Conservation (phyloP, 441 rosid genomes). For the Mallotus japonicus region DNA sequence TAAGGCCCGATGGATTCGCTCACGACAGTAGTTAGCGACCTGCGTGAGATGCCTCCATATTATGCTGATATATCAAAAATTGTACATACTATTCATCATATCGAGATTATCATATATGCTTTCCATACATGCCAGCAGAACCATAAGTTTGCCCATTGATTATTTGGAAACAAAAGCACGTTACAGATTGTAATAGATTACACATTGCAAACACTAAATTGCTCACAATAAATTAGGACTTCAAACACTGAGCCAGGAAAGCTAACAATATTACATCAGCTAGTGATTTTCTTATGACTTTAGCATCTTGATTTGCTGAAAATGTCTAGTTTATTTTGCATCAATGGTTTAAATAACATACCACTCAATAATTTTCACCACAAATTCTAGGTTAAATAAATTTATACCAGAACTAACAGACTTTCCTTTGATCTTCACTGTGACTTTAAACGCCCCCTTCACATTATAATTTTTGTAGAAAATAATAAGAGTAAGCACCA, state of each 20-base stretch:
- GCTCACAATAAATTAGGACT: no score
- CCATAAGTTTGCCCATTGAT: background rate
- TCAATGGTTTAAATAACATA: background rate
- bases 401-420: conserved; percentile 42
- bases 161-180: background rate
- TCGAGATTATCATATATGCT: background rate
- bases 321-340: conserved; percentile 10
- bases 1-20: conserved; percentile 62
- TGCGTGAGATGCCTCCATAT: conserved; percentile 41
- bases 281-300: conserved; percentile 62
- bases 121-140: background rate
- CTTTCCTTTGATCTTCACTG: conserved; percentile 39
- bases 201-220: background rate
- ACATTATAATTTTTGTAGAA: conserved; percentile 17
- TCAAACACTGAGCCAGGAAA: no score
- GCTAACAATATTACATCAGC: conserved; percentile 78
- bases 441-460: conserved; percentile 39
- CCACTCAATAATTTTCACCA: background rate
- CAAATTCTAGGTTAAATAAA: conserved; percentile 3
- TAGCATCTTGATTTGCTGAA: conserved; percentile 31
- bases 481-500: conserved; percentile 15
- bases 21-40: conserved; percentile 85
- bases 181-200: background rate
- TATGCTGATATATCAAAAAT: conserved; percentile 28
- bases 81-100: conserved; percentile 20